Evolutionary conservation across 2,329 filamentous ascomycete genomes (phyloP).

Genomic region (Cladophialophora immunda): DNA sequence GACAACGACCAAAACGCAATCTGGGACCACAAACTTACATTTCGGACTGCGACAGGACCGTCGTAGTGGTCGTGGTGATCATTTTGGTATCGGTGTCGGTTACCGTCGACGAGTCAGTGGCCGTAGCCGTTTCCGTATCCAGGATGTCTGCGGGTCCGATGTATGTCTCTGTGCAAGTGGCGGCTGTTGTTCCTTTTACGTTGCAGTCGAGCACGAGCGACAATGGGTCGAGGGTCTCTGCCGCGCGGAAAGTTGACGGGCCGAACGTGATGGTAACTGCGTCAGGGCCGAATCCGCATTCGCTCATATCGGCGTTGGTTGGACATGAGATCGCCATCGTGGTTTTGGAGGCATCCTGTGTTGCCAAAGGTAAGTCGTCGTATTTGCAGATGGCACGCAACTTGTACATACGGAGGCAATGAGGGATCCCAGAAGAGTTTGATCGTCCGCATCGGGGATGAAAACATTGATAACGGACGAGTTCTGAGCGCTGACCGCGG

Average conservation of each 20-base stretch:
- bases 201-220: conserved; percentile 32
- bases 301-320: conserved; percentile 19
- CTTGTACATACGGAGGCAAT: conserved; percentile 28
- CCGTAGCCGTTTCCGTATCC: conserved; percentile 18
- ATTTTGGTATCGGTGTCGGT: conserved; percentile 19
- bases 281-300: conserved; percentile 32
- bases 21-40: conserved; percentile 13
- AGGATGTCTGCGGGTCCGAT: conserved; percentile 27
- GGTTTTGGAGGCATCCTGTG: conserved; percentile 32
- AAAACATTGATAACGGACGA: conserved; percentile 32
- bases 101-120: conserved; percentile 12
- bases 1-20: too few species aligned
- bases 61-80: conserved; percentile 26
- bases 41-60: conserved; percentile 22
- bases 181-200: conserved; percentile 36
- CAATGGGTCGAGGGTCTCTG: conserved; percentile 26
- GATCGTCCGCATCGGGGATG: conserved; percentile 30
- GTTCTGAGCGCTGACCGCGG: conserved; percentile 23
- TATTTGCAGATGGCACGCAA: background rate
- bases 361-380: conserved; percentile 4
- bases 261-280: conserved; percentile 37
- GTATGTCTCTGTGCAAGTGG: conserved; percentile 34
- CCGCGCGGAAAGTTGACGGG: conserved; percentile 29
- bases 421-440: conserved; percentile 34
- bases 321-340: conserved; percentile 36